Base-by-base conservation (phyloP, 805 yeast species). In the Lachancea kluyveri region DNA sequence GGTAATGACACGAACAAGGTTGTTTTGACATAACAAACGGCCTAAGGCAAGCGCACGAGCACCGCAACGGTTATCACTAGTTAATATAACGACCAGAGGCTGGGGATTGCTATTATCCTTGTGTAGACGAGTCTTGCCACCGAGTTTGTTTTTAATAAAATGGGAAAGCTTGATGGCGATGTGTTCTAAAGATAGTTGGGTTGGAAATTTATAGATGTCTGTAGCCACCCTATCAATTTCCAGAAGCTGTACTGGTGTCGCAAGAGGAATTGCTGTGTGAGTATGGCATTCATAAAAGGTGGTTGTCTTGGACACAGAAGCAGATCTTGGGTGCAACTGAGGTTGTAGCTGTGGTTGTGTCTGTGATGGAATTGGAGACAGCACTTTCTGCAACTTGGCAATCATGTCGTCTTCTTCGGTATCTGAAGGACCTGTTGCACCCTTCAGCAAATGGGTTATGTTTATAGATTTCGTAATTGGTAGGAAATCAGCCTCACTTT, bases 51-150 rank as follows among this genome's bases (percentile, higher is more conserved):
- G 59, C 0, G 88, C 87, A 35, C 85, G 64, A 5, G 77, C 68
- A 14, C 95, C 94, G 14, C 90, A 69, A 35, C 79, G 64, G 34
- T 77, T 77, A 45, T 80, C 79, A n/a, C 94, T 92, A 3, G 74
- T 74, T 17, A 86, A 62, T 2, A 80, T 59, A 9, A 86, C 62
- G 3, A 83, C 79, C 33, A 85, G 59, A 2, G 96, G 95, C 6
- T 87, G 82, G 12, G 83, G 67, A 50, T 87, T 86, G 49, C 79
- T 85, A 52, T 82, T 82, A n/a, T 65, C 61, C 17, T 68, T 63
- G 22, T 75, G 68, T 35, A 85, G 64, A 43, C 95, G 65, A 5
- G 74, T 65, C 8, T 71, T 55, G 1, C 94, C 94, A 8, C 94
- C 87, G 13, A 87, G 62, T 12, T 76, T 68, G 31, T 69, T 65